A percentile compares a stretch with the other conserved stretches of the same genome.
These are phyloP conservation scores for Colletotrichum salicis DNA, from an alignment of 2,329 filamentous ascomycete genomes.

Conservation along the genomic window DNA sequence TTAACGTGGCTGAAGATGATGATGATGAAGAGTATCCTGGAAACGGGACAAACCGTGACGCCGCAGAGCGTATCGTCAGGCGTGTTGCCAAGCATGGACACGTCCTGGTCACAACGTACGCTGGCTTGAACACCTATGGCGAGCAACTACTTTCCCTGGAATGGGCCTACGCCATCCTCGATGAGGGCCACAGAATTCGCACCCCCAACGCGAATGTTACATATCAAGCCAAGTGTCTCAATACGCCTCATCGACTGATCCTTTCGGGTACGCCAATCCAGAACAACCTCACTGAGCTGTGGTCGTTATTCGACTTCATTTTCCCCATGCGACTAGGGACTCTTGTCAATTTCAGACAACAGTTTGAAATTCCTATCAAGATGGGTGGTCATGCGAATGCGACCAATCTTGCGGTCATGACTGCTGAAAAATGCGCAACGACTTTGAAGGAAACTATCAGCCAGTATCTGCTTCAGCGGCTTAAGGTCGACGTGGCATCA, in stretches of 20 bases:
- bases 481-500: slow-evolving; percentile 93
- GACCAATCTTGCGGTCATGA: slow-evolving; percentile 92
- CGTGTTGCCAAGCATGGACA: slow-evolving; percentile 86
- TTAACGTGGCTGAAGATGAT: slow-evolving; percentile 76
- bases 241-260: slow-evolving; percentile 90
- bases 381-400: slow-evolving; percentile 96
- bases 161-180: slow-evolving; percentile 94
- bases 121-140: slow-evolving; percentile 92
- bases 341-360: slow-evolving; percentile 86
- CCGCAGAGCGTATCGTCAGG: slow-evolving; percentile 83
- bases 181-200: slow-evolving; percentile 97
- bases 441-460: slow-evolving; percentile 94
- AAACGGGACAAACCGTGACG: slow-evolving; percentile 58
- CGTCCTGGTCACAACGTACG: slow-evolving; percentile 94
- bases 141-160: slow-evolving; percentile 83
- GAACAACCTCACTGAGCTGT: slow-evolving; percentile 93
- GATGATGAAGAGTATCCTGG: slow-evolving; percentile 53
- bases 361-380: slow-evolving; percentile 94
- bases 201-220: slow-evolving; percentile 97
- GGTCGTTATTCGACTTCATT: slow-evolving; percentile 98
- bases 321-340: slow-evolving; percentile 96
- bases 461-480: slow-evolving; percentile 89
- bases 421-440: slow-evolving; percentile 92
- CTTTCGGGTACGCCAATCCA: slow-evolving; percentile 97
- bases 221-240: slow-evolving; percentile 92